Base-by-base conservation (phyloP, 345 rosid species). In the Streptanthus diversifolius region DNA sequence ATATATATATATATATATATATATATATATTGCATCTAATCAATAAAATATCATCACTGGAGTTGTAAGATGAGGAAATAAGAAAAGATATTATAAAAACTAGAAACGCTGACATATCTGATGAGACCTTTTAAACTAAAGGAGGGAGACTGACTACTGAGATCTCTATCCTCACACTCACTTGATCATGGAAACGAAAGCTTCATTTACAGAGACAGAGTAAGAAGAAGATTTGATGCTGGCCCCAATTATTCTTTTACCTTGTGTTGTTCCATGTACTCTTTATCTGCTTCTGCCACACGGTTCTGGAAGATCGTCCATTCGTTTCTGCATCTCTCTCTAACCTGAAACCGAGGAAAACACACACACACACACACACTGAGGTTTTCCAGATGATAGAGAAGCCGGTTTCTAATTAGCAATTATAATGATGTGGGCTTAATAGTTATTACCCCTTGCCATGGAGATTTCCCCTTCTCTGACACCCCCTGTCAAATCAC, bases 381-480 rank as follows among this genome's bases (percentile, higher is more conserved):
- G 30, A 76, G 58, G 29, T 55, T 70, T 10, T 37, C 32, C 39
- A 19, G 62, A 59, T 11, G 12, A 43, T 24, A 55, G 37, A 17
- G n/a, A 62, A 25, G 35, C 8, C 22, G 14, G 41, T 30, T 59
- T 40, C 33, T 8, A 33, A 33, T 4, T 57, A 2, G 47, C 3
- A 47, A 67, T 24, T 5, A 55, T 12, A 5, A 30, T 22, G 24
- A 56, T 44, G 66, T 53, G 53, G 37, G 68, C 83, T 36, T 35
- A 24, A 63, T n/a, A n/a, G n/a, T n/a, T n/a, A n/a, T 61, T 75
- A 93, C 98, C 87, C 92, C 97, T 80, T 87, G 88, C 97, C 96
- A 82, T 21, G 96, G 89, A 65, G 96, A 74, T 86, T 84, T 86
- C 58, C 97, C 96, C 2, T 79, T 54, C 58, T 85, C 90, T 0